These are phyloP conservation scores for Setomelanomma holmii DNA, from an alignment of 2,329 filamentous ascomycete species.

Conservation along the genomic window DNA sequence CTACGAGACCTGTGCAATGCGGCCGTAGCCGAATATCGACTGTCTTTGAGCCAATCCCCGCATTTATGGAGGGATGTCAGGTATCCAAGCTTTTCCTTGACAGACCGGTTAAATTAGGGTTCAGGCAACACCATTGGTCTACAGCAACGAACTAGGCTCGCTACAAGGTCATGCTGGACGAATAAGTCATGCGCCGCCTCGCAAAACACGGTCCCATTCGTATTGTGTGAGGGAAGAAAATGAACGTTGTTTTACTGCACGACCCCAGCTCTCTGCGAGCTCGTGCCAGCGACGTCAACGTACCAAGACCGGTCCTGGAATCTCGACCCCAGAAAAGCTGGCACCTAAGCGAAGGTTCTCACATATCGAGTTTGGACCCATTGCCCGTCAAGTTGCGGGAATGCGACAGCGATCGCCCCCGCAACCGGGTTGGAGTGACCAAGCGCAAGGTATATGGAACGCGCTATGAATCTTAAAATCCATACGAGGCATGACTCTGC, in stretches of 20 bases:
- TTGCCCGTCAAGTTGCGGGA: not conserved
- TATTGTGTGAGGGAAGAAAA: too few species aligned
- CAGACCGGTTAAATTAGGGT: not conserved
- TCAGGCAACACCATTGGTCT: too few species aligned
- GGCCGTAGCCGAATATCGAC: too few species aligned
- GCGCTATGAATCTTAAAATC: not conserved
- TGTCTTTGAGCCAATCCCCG: not conserved
- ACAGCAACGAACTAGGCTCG: not conserved
- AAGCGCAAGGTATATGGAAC: not conserved
- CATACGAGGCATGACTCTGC: not conserved
- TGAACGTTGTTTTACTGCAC: too few species aligned
- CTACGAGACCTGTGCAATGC: too few species aligned
- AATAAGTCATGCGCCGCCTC: not conserved
- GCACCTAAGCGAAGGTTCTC: too few species aligned
- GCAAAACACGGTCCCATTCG: too few species aligned
- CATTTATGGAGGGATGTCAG: not conserved
- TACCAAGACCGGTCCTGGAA: too few species aligned
- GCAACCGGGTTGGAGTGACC: not conserved
- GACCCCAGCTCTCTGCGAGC: too few species aligned
- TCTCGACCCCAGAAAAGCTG: too few species aligned
- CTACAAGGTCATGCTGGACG: not conserved
- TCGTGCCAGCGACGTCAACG: not conserved
- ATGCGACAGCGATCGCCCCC: not conserved
- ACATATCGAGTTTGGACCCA: too few species aligned
- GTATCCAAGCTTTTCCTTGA: not conserved